Percentiles rank a stretch among this genome's conserved stretches.
These are phyloP conservation scores for Vitis rupestris DNA, from an alignment of 164 flowering plant genomes.

Conservation along the genomic window DNA sequence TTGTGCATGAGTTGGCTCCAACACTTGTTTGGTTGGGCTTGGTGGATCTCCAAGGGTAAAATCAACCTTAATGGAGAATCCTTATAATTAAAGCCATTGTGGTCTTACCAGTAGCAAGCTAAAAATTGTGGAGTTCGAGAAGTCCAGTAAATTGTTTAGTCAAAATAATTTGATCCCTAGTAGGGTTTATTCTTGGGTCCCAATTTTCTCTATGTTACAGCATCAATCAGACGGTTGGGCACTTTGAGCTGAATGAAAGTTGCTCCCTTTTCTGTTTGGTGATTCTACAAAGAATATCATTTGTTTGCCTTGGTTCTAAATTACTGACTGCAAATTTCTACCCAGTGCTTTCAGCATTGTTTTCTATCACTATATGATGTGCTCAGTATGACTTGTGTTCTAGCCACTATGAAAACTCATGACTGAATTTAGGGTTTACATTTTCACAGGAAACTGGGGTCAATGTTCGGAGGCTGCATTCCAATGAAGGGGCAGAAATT, in stretches of 20 bases:
- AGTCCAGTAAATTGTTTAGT: no score
- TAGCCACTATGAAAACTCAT: neutral
- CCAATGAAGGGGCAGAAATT: constrained; percentile 62
- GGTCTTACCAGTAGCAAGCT: no score
- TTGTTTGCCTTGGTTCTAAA: neutral
- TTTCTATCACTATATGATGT: neutral
- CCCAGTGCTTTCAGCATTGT: neutral
- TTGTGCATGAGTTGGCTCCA: no score
- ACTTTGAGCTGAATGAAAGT: no score
- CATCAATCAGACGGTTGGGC: neutral
- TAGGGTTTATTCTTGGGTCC: neutral
- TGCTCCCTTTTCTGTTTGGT: no score
- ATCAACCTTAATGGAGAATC: no score
- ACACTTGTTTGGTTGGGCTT: no score
- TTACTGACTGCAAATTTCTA: neutral
- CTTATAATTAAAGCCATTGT: no score
- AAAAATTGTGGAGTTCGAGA: no score
- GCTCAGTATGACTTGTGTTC: neutral
- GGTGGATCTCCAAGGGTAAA: no score
- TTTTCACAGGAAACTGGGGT: constrained; percentile 72
- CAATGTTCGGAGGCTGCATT: constrained; percentile 68
- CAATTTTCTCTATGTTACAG: neutral
- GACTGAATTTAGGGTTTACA: constrained; percentile 3
- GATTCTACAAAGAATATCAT: neutral
- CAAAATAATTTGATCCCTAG: no score